Evolutionary conservation across 2,329 filamentous ascomycete species (phyloP).

Genomic region (Volutella citrinella): DNA sequence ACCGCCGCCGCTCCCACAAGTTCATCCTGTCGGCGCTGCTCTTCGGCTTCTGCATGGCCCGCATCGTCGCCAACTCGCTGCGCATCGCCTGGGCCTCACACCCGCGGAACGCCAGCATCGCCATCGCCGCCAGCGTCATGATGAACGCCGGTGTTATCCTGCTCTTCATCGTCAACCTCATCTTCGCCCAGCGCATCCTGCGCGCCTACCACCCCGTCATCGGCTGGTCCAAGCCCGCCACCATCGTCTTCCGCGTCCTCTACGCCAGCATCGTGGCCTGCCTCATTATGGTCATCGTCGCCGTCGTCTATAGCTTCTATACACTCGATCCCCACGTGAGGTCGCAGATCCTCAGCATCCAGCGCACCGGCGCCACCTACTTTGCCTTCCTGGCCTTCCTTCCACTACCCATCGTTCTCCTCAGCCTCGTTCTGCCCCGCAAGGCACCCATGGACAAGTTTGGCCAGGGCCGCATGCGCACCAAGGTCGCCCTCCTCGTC

Average conservation of each 20-base stretch:
- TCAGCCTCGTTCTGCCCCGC: conserved; percentile 50
- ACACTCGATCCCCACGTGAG: conserved; percentile 53
- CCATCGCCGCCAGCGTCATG: conserved; percentile 65
- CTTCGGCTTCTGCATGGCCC: conserved; percentile 58
- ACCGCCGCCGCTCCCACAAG: conserved; percentile 47
- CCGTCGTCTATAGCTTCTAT: conserved; percentile 64
- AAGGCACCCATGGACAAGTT: conserved; percentile 44
- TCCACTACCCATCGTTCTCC: conserved; percentile 52
- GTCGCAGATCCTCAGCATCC: conserved; percentile 57
- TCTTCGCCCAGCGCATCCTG: conserved; percentile 73
- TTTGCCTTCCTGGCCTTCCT: conserved; percentile 55
- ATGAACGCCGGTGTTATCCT: conserved; percentile 71
- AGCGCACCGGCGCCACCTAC: conserved; percentile 65
- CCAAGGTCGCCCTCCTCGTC: conserved; percentile 65
- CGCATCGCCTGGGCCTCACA: conserved; percentile 52
- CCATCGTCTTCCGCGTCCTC: conserved; percentile 52
- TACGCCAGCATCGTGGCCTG: conserved; percentile 56
- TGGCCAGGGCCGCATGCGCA: conserved; percentile 63
- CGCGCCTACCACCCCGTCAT: conserved; percentile 68
- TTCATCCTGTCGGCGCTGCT: conserved; percentile 57
- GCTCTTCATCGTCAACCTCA: conserved; percentile 73
- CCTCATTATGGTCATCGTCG: conserved; percentile 64
- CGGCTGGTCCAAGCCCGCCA: conserved; percentile 62
- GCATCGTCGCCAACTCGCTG: conserved; percentile 48
- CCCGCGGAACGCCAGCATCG: conserved; percentile 38